These are phyloP conservation scores for Phytophthora macrochlamydospora DNA, from an alignment of 352 stramenopile species.

Conservation along the genomic window DNA sequence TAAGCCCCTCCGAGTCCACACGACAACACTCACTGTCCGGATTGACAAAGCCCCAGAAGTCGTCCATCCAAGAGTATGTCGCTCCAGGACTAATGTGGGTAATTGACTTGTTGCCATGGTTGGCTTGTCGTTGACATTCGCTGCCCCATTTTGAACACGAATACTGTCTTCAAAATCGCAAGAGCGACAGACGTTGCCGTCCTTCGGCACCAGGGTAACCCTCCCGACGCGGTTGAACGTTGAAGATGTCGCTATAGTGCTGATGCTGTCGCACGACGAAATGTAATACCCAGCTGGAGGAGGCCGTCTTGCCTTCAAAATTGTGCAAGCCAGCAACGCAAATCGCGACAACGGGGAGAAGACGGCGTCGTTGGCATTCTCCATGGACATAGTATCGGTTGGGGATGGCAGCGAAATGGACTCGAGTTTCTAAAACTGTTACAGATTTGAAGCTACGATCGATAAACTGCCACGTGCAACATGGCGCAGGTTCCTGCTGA, in stretches of 20 bases:
- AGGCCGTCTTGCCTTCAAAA: constrained; percentile 60
- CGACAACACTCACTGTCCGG: constrained; percentile 67
- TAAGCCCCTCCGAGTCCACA: constrained; percentile 52
- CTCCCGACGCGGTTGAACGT: constrained; percentile 75
- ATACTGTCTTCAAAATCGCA: constrained; percentile 61
- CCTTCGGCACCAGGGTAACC: constrained; percentile 67
- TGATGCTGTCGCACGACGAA: constrained; percentile 56
- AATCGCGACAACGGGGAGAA: constrained; percentile 45
- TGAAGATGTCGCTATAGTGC: constrained; percentile 67
- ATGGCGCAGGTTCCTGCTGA: not conserved
- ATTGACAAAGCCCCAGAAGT: constrained; percentile 70
- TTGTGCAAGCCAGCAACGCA: constrained; percentile 47
- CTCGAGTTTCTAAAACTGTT: too few relatives aligned
- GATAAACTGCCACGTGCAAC: too few relatives aligned
- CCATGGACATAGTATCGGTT: constrained; percentile 56
- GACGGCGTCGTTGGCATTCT: constrained; percentile 48
- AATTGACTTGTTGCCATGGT: constrained; percentile 43
- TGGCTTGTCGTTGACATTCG: constrained; percentile 63
- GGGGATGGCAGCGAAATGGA: constrained; percentile 32
- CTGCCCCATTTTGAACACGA: constrained; percentile 49
- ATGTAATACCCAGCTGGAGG: constrained; percentile 71
- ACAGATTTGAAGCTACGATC: too few relatives aligned
- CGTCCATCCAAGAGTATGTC: constrained; percentile 75
- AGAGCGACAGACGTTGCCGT: constrained; percentile 57
- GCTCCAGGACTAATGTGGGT: constrained; percentile 62